Evolutionary conservation across 805 yeast genomes (phyloP), one percentile per base, ranked within the genome.

Genomic region (Clavispora santaluciae): DNA sequence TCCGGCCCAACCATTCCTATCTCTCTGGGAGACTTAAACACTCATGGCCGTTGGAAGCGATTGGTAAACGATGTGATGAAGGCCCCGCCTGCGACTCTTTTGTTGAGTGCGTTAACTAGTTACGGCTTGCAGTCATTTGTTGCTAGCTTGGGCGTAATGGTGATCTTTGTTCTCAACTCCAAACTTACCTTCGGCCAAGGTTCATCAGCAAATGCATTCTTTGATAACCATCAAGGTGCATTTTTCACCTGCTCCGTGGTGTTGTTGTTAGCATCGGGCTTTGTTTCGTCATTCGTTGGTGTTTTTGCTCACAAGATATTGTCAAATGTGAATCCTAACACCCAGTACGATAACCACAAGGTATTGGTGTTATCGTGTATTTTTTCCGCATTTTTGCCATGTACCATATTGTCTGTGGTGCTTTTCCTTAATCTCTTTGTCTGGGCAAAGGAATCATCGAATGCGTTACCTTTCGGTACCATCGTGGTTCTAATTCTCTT

Each of bases 381-480:
- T 34, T 66, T 57, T 54, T 64, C 72, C 46, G 71, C 70, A 2
- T 48, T 59, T 22, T 55, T 65, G 68, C 61, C 86, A 71, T 20
- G 74, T 63, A 31, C 52, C 64, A 67, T 80, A 0, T 60, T 85
- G 41, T 42, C 73, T 0, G 66, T 77, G 2, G 66, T 83, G 0
- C 57, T 83, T 18, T 55, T 77, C 18, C 61, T 85, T 43, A 88
- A 87, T 57, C 64, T 77, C 44, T 74, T 88, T 41, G 80, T 85
- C 8, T 85, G 90, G 87, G 83, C 83, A 2, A 74, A 80, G 50
- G 82, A 81, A 46, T 80, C 93, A 0, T 80, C 93, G 0, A 68
- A 75, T 37, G 89, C 91, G 0, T 66, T 86, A 33, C 95, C 95
- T 11, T 83, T 87, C 50, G 83, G 87, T 5, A 82, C 95, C 0